Evolutionary conservation across 345 rosid genomes (phyloP).

Genomic region (Moringa oleifera): DNA sequence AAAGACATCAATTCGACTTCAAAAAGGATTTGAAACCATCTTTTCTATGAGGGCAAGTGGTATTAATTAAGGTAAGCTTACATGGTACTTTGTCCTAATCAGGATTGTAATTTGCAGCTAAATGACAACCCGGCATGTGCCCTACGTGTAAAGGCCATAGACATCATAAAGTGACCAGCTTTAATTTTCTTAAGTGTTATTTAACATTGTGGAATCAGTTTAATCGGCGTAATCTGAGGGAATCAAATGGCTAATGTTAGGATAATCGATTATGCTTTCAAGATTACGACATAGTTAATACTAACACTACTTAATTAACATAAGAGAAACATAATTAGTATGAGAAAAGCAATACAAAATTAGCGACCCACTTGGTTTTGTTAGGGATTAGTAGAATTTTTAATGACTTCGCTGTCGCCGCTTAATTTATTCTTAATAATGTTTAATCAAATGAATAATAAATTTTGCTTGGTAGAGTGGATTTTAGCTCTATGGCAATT

Average conservation of each 20-base stretch:
- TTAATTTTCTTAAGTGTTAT: neutral
- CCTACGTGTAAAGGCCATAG: conserved; percentile 22
- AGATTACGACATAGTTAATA: neutral
- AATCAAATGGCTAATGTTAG: conserved; percentile 5
- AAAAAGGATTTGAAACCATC: conserved; percentile 1
- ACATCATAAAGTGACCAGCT: conserved; percentile 10
- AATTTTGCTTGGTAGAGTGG: too few species aligned
- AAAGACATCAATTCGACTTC: conserved; percentile 11
- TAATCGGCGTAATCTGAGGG: conserved; percentile 16
- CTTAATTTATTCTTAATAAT: too few species aligned
- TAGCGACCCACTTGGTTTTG: too few species aligned
- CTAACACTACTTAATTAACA: neutral
- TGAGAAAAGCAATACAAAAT: too few species aligned
- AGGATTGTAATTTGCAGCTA: conserved; percentile 14
- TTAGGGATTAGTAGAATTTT: too few species aligned
- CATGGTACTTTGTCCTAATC: neutral
- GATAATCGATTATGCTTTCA: neutral
- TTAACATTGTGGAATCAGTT: conserved; percentile 11
- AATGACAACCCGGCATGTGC: conserved; percentile 15
- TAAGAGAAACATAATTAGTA: too few species aligned
- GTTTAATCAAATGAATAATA: too few species aligned
- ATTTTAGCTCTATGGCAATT: too few species aligned
- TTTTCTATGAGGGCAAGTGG: conserved; percentile 6
- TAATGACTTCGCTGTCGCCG: too few species aligned
- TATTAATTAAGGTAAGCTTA: neutral